These are phyloP conservation scores for Eragrostis nindensis DNA, from an alignment of 176 grass and related monocot genomes.

Conservation along the genomic window DNA sequence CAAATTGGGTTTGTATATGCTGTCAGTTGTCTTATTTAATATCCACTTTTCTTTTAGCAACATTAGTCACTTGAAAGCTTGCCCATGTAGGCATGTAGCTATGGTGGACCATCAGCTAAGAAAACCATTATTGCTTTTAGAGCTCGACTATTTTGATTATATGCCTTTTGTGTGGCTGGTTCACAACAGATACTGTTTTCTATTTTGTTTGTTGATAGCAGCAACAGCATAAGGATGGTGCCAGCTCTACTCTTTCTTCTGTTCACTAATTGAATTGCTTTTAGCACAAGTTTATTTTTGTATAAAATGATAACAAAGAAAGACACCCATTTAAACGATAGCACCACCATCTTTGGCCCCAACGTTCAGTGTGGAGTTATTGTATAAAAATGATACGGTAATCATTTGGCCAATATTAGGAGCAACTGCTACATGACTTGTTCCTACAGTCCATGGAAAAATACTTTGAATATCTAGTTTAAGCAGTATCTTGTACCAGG, in stretches of 20 bases:
- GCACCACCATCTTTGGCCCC: background rate
- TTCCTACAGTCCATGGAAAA: background rate
- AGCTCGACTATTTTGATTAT: background rate
- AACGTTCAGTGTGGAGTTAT: no score
- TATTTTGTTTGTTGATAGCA: conserved; percentile 14
- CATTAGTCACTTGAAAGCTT: background rate
- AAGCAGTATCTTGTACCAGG: background rate
- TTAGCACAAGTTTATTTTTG: background rate
- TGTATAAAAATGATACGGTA: background rate
- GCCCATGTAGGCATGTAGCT: background rate
- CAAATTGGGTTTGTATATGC: conserved; percentile 4
- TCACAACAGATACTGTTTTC: conserved; percentile 7
- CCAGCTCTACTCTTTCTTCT: background rate
- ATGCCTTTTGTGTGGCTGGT: conserved; percentile 5
- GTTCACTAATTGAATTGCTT: background rate
- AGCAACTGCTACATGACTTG: background rate
- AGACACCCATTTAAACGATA: background rate
- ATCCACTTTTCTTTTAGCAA: conserved; percentile 6
- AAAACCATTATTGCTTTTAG: background rate
- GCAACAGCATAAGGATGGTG: conserved; percentile 18
- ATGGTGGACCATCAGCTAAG: background rate
- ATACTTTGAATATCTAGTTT: background rate
- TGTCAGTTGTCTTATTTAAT: background rate
- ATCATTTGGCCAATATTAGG: background rate
- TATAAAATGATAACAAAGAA: no score